A percentile compares a stretch with the other conserved stretches of the same genome.
Conservation (phyloP, 2,329 filamentous ascomycete species). For the Trichoderma hamatum region DNA sequence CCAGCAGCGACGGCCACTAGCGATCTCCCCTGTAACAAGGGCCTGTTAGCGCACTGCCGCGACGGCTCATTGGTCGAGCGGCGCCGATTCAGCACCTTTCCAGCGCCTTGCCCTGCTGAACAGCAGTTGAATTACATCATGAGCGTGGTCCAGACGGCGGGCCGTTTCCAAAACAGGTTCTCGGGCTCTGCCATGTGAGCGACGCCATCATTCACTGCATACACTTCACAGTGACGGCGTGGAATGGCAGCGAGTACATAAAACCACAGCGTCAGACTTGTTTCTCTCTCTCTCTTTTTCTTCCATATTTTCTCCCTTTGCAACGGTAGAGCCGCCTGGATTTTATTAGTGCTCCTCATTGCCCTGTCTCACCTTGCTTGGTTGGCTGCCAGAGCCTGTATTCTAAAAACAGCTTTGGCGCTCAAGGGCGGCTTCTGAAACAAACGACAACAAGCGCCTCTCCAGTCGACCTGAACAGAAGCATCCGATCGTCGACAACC, state of each 20-base stretch:
- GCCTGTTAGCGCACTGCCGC: conserved; percentile 4
- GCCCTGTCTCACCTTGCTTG: conserved; percentile 25
- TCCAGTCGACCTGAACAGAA: conserved; percentile 28
- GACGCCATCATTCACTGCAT: conserved; percentile 14
- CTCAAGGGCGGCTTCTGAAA: conserved; percentile 34
- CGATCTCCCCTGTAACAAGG: conserved; percentile 9
- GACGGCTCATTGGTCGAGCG: conserved; percentile 9
- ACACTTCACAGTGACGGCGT: not conserved
- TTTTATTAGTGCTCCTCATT: not conserved
- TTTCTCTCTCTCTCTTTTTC: not conserved
- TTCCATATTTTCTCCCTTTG: not conserved
- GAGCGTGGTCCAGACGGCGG: not conserved
- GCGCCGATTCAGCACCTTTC: not conserved
- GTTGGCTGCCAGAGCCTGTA: conserved; percentile 26
- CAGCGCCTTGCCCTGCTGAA: not conserved
- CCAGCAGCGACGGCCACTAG: conserved; percentile 11
- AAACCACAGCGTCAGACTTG: not conserved
- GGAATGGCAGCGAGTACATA: not conserved
- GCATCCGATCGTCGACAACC: conserved; percentile 30
- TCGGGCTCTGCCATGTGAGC: conserved; percentile 22
- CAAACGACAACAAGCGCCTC: conserved; percentile 29
- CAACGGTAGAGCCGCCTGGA: not conserved
- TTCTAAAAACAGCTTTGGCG: conserved; percentile 27
- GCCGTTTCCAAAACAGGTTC: conserved; percentile 11
- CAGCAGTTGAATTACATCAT: conserved; percentile 26